phyloP scores from a whole-genome alignment of 371 early-diverging fungal genomes.

The Nematocida homosporus region DNA sequence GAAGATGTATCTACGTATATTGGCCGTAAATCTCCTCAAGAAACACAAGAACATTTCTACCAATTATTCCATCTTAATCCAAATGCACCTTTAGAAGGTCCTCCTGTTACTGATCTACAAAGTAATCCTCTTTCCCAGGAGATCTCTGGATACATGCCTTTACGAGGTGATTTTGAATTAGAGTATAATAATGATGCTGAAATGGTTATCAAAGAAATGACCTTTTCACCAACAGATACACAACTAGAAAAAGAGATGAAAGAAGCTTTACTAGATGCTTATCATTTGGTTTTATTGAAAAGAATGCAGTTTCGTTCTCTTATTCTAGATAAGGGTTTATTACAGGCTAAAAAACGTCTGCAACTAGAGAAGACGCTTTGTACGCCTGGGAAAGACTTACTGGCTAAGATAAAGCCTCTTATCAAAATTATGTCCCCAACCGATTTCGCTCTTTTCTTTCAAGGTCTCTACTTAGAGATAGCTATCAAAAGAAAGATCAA shows the following conservation, averaged over 20 bases:
- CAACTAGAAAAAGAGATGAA: slow-evolving; percentile 75
- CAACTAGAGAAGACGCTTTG: slow-evolving; percentile 24
- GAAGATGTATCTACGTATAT: slow-evolving; percentile 82
- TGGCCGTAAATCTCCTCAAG: slow-evolving; percentile 77
- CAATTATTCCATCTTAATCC: slow-evolving; percentile 75
- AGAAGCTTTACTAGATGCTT: slow-evolving; percentile 80
- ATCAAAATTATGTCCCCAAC: slow-evolving; percentile 33
- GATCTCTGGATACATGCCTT: slow-evolving; percentile 83
- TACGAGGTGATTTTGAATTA: slow-evolving; percentile 87
- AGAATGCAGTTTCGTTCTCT: slow-evolving; percentile 77
- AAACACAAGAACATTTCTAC: slow-evolving; percentile 83
- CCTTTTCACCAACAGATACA: slow-evolving; percentile 73
- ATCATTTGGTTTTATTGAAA: slow-evolving; percentile 77
- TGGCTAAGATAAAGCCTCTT: slow-evolving; percentile 41
- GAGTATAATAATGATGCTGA: slow-evolving; percentile 94
- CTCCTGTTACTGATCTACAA: slow-evolving; percentile 68
- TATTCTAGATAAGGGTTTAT: slow-evolving; percentile 76
- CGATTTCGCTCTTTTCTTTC: slow-evolving; percentile 27
- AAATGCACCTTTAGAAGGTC: slow-evolving; percentile 63
- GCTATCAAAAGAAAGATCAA: slow-evolving; percentile 30
- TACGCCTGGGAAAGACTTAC: slow-evolving; percentile 37
- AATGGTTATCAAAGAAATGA: slow-evolving; percentile 80
- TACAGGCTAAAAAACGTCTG: slow-evolving; percentile 74
- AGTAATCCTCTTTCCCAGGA: slow-evolving; percentile 83
- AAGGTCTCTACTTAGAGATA: slow-evolving; percentile 33